phyloP scores from a whole-genome alignment of 345 rosid species.

The Psidium guajava region DNA sequence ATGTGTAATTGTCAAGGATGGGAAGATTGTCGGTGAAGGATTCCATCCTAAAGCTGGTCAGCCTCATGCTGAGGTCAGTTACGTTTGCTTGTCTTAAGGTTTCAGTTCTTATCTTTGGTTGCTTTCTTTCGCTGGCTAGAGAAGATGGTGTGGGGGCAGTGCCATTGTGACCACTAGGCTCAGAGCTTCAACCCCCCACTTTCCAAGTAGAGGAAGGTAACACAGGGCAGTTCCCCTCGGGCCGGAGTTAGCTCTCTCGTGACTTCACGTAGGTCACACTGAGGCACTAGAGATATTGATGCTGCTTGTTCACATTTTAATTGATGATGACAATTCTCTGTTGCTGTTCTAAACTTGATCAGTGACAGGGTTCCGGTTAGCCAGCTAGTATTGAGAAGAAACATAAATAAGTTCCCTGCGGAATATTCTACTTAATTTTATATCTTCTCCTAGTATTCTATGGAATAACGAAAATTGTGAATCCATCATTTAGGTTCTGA shows the following conservation, averaged over 20 bases:
- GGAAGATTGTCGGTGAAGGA: conserved; percentile 79
- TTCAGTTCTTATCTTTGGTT: background rate
- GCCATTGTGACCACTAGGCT: background rate
- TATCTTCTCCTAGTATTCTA: background rate
- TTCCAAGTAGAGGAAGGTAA: background rate
- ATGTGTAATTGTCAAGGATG: conserved; percentile 83
- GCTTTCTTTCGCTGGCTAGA: background rate
- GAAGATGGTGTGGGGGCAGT: background rate
- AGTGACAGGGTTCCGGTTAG: background rate
- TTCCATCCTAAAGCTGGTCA: conserved; percentile 96
- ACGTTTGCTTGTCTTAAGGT: background rate
- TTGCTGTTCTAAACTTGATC: background rate
- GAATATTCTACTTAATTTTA: background rate
- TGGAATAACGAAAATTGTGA: background rate
- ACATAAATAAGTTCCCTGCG: background rate
- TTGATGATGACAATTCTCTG: background rate
- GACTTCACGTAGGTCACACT: background rate
- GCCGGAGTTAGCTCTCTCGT: background rate
- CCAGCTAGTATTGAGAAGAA: background rate
- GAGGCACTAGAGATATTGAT: background rate
- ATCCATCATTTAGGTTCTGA: background rate
- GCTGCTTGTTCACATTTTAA: background rate
- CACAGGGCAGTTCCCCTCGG: background rate
- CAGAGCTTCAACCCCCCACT: background rate
- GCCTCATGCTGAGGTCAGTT: conserved; percentile 89